Conservation (phyloP, 1,139 yeast genomes). For the Candida labiduridarum region DNA sequence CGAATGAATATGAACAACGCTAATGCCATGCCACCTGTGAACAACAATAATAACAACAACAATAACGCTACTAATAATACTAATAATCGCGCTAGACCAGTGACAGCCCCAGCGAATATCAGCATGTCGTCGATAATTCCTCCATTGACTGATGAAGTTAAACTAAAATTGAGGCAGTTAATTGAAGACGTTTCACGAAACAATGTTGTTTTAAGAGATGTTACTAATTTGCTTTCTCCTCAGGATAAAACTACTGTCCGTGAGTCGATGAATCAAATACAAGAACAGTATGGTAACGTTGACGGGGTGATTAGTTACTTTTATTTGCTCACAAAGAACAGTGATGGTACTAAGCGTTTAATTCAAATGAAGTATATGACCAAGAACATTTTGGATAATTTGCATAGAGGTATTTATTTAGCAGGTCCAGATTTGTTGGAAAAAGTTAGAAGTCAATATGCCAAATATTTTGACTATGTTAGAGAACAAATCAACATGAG, state of each 20-base stretch:
- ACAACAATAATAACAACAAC: slow-evolving; percentile 4
- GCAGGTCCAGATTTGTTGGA: slow-evolving; percentile 71
- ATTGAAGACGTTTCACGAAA: slow-evolving; percentile 70
- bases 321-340: slow-evolving; percentile 70
- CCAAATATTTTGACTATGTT: slow-evolving; percentile 73
- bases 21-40: slow-evolving; percentile 4
- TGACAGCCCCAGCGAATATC: slow-evolving; percentile 6
- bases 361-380: slow-evolving; percentile 81
- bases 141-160: slow-evolving; percentile 47
- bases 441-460: slow-evolving; percentile 70
- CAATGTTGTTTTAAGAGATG: slow-evolving; percentile 67
- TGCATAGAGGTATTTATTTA: slow-evolving; percentile 62
- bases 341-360: slow-evolving; percentile 73
- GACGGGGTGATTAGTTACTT: slow-evolving; percentile 80
- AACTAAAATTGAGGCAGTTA: slow-evolving; percentile 56
- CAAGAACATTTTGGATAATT: slow-evolving; percentile 69
- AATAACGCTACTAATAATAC: neutral
- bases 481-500: slow-evolving; percentile 47
- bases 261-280: slow-evolving; percentile 56
- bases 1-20: slow-evolving; percentile 13
- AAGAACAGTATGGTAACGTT: slow-evolving; percentile 67
- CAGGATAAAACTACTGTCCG: slow-evolving; percentile 68
- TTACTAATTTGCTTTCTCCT: slow-evolving; percentile 59
- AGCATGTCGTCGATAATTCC: slow-evolving; percentile 25
- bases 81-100: slow-evolving; percentile 6